Base-by-base conservation (phyloP, 768 basidiomycete genomes). In the Suillus alpinus region DNA sequence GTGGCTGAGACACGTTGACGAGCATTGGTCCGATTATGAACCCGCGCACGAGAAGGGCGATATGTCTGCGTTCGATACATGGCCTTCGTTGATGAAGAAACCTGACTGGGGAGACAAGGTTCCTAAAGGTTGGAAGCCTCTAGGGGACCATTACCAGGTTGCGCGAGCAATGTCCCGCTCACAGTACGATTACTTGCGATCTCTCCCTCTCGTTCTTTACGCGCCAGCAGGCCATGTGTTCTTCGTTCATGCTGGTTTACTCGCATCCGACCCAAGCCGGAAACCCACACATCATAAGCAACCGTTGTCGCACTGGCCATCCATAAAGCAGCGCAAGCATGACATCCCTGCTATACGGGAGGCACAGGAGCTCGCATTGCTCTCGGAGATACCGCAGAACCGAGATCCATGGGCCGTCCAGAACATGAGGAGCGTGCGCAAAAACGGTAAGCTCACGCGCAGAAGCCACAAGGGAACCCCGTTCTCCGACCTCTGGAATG, bases 201-300 rank as follows among this genome's bases (percentile, higher is more conserved):
- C 82, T n/a, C 75, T 94, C 0, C 95, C 95, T 0, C 76, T 94
- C 34, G 78, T 81, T 52, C 77, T 95, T 8, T 86, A 96, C 69
- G 74, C 91, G 16, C 92, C 94, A 0, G 80, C 81, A 2, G 83
- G 89, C 2, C 92, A 95, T 67, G 74, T 86, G 0, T 87, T 86
- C 75, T 79, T 95, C 51, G 91, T 88, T 1, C 94, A 97, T 65
- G 95, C 86, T 1, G 95, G 95, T 6, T 67, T 96, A 20, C 80
- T 98, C 2, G 81, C 94, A 0, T 81, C 80, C 6, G 85, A 96
- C 68, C 88, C 92, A 2, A 75, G 72, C 1, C 82, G 78, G 62
- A 69, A 82, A 32, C 70, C 76, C 18, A 77, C 76, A 26, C 77
- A 86, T 65, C 73, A 75, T 29, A 77, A 74, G 12, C 94, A 95